phyloP scores from a whole-genome alignment of 352 stramenopile genomes.

The Peronospora belbahrii region DNA sequence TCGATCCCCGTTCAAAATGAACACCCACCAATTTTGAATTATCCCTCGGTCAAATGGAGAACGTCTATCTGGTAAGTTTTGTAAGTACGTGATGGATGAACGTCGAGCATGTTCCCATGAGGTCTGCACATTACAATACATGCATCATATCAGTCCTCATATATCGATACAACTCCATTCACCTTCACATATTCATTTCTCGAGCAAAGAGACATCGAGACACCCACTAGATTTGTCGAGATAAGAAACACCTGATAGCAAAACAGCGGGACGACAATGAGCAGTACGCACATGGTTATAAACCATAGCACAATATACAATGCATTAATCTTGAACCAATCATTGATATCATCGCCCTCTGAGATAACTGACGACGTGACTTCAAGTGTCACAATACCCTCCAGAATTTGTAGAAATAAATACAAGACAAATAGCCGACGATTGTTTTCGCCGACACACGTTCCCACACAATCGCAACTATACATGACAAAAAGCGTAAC shows the following conservation, averaged over 20 bases:
- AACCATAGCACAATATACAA: conserved; percentile 59
- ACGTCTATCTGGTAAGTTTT: conserved; percentile 40
- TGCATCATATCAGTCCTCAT: neutral
- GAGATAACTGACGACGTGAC: conserved; percentile 47
- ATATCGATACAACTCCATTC: neutral
- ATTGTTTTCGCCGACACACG: conserved; percentile 65
- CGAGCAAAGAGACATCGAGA: neutral
- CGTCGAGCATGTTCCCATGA: conserved; percentile 71
- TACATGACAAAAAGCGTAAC: neutral
- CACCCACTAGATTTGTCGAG: conserved; percentile 44
- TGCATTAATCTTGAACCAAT: conserved; percentile 68
- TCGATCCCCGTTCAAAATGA: conserved; percentile 35
- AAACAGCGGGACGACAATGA: conserved; percentile 53
- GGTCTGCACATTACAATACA: conserved; percentile 17
- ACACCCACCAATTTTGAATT: conserved; percentile 55
- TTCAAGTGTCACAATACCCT: conserved; percentile 39
- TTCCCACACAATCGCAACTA: conserved; percentile 74
- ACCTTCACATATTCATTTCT: no score
- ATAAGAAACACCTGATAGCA: conserved; percentile 67
- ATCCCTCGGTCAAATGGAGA: conserved; percentile 61
- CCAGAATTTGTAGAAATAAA: conserved; percentile 48
- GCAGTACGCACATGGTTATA: conserved; percentile 44
- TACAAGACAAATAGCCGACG: conserved; percentile 60
- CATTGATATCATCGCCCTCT: conserved; percentile 45
- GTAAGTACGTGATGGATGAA: conserved; percentile 67